phyloP scores from a whole-genome alignment of 129 eudicot species.

The Escallonia herrerae region DNA sequence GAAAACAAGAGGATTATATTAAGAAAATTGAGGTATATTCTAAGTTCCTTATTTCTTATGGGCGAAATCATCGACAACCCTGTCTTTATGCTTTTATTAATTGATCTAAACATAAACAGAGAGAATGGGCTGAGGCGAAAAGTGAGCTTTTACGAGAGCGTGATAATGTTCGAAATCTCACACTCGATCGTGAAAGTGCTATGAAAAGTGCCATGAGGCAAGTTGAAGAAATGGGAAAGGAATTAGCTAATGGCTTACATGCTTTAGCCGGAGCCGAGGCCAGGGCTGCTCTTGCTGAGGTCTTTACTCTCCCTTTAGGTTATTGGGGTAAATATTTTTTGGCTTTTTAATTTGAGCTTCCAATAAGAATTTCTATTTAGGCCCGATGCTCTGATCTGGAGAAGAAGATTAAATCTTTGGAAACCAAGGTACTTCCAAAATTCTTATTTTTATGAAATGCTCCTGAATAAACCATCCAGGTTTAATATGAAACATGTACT shows the following conservation, averaged over 20 bases:
- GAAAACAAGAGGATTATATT: constrained; percentile 64
- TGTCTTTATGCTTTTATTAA: too few relatives aligned
- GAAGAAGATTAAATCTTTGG: constrained; percentile 32
- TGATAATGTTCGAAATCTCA: constrained; percentile 49
- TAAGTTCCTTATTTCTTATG: neutral
- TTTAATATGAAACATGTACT: too few relatives aligned
- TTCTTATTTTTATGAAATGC: neutral
- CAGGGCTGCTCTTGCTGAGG: constrained; percentile 80
- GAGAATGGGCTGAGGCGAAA: constrained; percentile 97
- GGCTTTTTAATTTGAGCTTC: neutral
- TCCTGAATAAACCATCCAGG: too few relatives aligned
- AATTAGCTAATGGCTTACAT: constrained; percentile 54
- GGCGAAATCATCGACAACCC: too few relatives aligned
- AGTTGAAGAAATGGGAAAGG: constrained; percentile 70
- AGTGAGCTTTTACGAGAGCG: constrained; percentile 86
- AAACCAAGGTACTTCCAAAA: constrained; percentile 15
- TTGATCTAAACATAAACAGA: constrained; percentile 14
- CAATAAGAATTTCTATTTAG: constrained; percentile 18
- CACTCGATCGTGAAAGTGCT: constrained; percentile 55
- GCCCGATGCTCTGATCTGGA: constrained; percentile 65
- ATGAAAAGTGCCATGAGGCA: constrained; percentile 60
- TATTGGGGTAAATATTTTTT: neutral
- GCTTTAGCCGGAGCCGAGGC: constrained; percentile 73
- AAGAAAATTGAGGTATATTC: constrained; percentile 51
- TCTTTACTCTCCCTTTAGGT: neutral